Evolutionary conservation across 169 alveolate genomes (phyloP).

Genomic region (Babesia bovis): DNA sequence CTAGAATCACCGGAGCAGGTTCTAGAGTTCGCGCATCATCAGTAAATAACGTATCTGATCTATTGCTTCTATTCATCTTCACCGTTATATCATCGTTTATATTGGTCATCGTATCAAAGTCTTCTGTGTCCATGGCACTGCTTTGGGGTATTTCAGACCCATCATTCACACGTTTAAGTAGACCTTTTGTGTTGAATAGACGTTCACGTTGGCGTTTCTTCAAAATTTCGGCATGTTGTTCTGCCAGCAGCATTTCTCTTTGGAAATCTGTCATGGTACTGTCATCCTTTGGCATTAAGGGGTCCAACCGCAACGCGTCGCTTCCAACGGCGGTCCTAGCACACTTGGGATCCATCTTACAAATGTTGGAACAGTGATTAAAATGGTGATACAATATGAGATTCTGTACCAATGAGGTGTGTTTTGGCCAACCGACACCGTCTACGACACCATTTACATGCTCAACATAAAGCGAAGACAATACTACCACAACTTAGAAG

Average conservation of each 20-base stretch:
- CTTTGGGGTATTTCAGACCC: neutral
- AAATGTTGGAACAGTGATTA: too few species aligned
- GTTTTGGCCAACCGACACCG: too few species aligned
- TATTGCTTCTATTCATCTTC: neutral
- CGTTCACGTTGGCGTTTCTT: conserved; percentile 37
- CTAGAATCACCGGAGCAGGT: conserved; percentile 15
- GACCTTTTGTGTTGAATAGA: conserved; percentile 6
- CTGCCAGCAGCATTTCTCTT: conserved; percentile 74
- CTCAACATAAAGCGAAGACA: too few species aligned
- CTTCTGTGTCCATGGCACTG: conserved; percentile 19
- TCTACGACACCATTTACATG: too few species aligned
- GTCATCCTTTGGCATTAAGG: neutral
- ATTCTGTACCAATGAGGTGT: too few species aligned
- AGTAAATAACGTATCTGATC: neutral
- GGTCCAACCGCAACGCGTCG: conserved; percentile 3
- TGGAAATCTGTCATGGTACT: conserved; percentile 68
- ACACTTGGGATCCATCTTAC: conserved; percentile 9
- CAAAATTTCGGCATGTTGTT: conserved; percentile 73
- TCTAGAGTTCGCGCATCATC: conserved; percentile 10
- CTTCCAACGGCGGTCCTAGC: conserved; percentile 3
- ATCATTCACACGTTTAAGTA: neutral
- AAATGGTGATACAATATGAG: too few species aligned
- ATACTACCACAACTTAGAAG: too few species aligned
- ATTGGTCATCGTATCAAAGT: conserved; percentile 12
- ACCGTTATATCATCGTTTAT: neutral